phyloP scores from a whole-genome alignment of 495 filamentous ascomycete genomes.

The Podospora pseudocomata region DNA sequence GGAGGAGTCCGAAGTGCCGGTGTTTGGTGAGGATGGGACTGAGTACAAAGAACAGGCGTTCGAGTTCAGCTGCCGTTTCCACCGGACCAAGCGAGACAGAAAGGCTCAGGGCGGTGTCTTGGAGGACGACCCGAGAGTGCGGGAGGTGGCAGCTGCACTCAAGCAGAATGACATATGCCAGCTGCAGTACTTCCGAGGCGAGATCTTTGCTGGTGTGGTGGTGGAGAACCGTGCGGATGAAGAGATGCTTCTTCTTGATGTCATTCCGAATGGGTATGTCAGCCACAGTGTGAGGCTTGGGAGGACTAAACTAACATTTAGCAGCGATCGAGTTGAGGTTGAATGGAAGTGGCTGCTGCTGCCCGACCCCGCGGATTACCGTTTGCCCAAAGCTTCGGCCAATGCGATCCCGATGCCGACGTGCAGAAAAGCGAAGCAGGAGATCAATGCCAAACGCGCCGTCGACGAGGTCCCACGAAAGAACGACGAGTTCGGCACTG shows the following conservation, averaged over 20 bases:
- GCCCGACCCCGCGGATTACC: slow-evolving; percentile 60
- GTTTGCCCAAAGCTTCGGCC: slow-evolving; percentile 59
- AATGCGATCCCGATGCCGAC: slow-evolving; percentile 56
- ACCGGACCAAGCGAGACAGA: slow-evolving; percentile 80
- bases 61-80: slow-evolving; percentile 90
- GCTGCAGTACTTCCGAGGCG: slow-evolving; percentile 75
- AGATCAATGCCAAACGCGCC: slow-evolving; percentile 54
- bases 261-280: slow-evolving; percentile 83
- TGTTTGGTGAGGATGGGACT: slow-evolving; percentile 86
- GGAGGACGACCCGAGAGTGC: slow-evolving; percentile 68
- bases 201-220: slow-evolving; percentile 88
- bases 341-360: slow-evolving; percentile 75
- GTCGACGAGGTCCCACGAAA: slow-evolving; percentile 60
- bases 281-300: slow-evolving; percentile 15
- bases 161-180: slow-evolving; percentile 77
- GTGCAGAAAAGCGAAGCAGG: slow-evolving; percentile 51
- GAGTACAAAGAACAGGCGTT: slow-evolving; percentile 86
- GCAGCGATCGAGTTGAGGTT: slow-evolving; percentile 63
- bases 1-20: slow-evolving; percentile 75
- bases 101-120: slow-evolving; percentile 59
- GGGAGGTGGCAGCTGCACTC: slow-evolving; percentile 63
- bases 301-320: slow-evolving; percentile 31
- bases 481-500: slow-evolving; percentile 66
- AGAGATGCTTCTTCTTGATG: slow-evolving; percentile 70
- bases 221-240: slow-evolving; percentile 80